Percentiles rank a stretch among this genome's conserved stretches.
Conservation (phyloP, 495 filamentous ascomycete genomes). For the Aspergillus indologenus region DNA sequence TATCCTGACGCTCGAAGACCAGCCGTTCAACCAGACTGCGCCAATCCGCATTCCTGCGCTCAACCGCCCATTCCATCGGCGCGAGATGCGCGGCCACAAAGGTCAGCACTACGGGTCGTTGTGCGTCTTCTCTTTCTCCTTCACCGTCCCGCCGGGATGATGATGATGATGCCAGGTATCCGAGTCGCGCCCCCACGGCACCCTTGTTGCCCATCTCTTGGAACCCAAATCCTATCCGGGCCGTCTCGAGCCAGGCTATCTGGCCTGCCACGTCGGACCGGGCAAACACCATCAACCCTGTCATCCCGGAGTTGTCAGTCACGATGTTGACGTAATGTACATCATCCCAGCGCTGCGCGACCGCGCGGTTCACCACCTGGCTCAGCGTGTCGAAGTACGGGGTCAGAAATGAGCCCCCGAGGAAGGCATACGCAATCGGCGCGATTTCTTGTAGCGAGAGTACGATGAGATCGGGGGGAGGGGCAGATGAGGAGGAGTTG, state of each 20-base stretch:
- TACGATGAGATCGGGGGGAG: conserved; percentile 66
- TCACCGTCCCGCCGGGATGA: conserved; percentile 9
- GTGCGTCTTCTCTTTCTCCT: background rate
- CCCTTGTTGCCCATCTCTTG: conserved; percentile 94
- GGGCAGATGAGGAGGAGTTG: conserved; percentile 2
- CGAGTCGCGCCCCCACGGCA: conserved; percentile 73
- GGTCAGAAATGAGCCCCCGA: conserved; percentile 76
- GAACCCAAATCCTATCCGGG: conserved; percentile 76
- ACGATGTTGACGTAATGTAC: conserved; percentile 50
- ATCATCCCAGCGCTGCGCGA: conserved; percentile 35
- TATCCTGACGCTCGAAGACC: conserved; percentile 53
- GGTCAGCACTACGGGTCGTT: conserved; percentile 59
- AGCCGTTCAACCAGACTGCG: conserved; percentile 71
- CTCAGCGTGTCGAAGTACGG: conserved; percentile 70
- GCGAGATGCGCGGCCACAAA: conserved; percentile 89
- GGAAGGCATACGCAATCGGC: conserved; percentile 76
- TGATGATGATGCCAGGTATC: conserved; percentile 38
- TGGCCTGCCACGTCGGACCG: conserved; percentile 51
- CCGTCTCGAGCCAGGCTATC: conserved; percentile 61
- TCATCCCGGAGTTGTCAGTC: conserved; percentile 79
- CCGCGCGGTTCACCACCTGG: conserved; percentile 67
- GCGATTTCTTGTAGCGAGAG: conserved; percentile 87
- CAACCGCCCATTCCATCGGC: conserved; percentile 70
- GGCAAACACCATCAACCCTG: conserved; percentile 78
- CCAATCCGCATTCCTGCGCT: conserved; percentile 81